Evolutionary conservation across 2,329 filamentous ascomycete genomes (phyloP).

Genomic region (Lasiodiplodia hormozganensis): DNA sequence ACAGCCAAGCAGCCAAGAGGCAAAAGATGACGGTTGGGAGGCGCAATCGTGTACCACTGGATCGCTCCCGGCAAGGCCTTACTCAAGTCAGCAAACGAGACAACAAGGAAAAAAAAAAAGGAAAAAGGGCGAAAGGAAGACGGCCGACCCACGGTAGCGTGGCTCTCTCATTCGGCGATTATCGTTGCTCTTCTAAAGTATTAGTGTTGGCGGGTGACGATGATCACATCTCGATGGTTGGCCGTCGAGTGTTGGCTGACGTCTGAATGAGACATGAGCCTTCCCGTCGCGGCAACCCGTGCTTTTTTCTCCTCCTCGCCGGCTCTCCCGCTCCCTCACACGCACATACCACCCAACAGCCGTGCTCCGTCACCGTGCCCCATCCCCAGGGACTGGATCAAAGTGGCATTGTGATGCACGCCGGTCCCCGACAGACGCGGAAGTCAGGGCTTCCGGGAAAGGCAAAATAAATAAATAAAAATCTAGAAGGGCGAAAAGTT

Average conservation of each 20-base stretch:
- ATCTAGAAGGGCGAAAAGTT: background rate
- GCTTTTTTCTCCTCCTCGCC: background rate
- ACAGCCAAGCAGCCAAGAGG: background rate
- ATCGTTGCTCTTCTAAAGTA: background rate
- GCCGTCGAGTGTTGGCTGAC: background rate
- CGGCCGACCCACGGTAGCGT: conserved; percentile 6
- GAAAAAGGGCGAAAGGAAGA: background rate
- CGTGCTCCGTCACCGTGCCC: background rate
- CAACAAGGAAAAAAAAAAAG: background rate
- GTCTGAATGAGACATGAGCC: conserved; percentile 17
- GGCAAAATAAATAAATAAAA: background rate
- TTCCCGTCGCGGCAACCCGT: conserved; percentile 9
- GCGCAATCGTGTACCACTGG: background rate
- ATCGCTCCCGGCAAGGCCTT: conserved; percentile 11
- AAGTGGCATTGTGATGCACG: conserved; percentile 2
- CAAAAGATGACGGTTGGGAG: background rate
- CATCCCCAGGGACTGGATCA: background rate
- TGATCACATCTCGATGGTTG: conserved; percentile 2
- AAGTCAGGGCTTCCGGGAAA: background rate
- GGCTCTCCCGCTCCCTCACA: conserved; percentile 3
- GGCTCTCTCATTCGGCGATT: background rate
- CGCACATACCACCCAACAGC: background rate
- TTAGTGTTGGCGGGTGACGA: background rate
- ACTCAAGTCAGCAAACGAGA: conserved; percentile 3
- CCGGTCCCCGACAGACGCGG: conserved; percentile 5